Conservation (phyloP, 495 filamentous ascomycete species). For the Aspergillus panamensis region DNA sequence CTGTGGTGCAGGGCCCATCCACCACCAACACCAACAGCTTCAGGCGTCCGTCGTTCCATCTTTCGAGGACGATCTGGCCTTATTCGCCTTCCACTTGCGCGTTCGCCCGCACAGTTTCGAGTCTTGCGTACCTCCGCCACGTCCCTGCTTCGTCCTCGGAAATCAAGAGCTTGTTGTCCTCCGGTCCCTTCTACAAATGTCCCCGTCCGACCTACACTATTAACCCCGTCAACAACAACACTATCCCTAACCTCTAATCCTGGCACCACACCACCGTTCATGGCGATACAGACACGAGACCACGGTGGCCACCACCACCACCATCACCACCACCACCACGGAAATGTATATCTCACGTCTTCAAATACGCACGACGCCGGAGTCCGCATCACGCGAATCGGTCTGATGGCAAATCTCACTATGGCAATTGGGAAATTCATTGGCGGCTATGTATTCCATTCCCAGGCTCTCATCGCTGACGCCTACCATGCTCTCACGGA, state of each 20-base stretch:
- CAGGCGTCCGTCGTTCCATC: conserved; percentile 19
- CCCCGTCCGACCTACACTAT: conserved; percentile 21
- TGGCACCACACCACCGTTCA: conserved; percentile 22
- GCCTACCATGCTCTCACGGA: conserved; percentile 94
- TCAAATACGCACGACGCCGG: conserved; percentile 88
- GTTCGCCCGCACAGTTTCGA: conserved; percentile 25
- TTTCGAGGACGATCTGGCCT: conserved; percentile 15
- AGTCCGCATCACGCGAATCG: conserved; percentile 90
- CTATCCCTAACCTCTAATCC: not conserved
- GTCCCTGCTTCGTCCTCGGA: conserved; percentile 12
- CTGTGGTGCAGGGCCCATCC: conserved; percentile 46
- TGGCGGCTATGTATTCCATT: conserved; percentile 91
- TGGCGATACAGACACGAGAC: conserved; percentile 41
- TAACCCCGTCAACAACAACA: conserved; percentile 8
- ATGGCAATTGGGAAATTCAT: conserved; percentile 93
- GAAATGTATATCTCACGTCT: conserved; percentile 86
- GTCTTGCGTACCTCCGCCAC: conserved; percentile 25
- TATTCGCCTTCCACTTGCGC: conserved; percentile 16
- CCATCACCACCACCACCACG: conserved; percentile 71
- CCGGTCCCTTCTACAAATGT: conserved; percentile 22
- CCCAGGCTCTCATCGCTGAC: conserved; percentile 89
- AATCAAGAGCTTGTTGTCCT: conserved; percentile 9
- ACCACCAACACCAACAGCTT: conserved; percentile 22
- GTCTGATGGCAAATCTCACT: conserved; percentile 82
- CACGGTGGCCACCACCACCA: conserved; percentile 39